Evolutionary conservation across 164 flowering plant species (phyloP).

Genomic region (Annona squamosa): DNA sequence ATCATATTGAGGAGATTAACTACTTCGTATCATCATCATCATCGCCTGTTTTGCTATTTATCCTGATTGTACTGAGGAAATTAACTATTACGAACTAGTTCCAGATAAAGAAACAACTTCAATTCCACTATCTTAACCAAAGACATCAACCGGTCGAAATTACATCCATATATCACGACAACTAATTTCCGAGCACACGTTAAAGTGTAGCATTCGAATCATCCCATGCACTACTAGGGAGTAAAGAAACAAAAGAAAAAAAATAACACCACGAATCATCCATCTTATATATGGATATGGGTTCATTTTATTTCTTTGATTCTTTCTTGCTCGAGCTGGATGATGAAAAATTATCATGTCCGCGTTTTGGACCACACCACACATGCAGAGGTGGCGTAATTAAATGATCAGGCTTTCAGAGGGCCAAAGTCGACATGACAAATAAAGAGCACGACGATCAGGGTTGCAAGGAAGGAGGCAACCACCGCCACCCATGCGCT

Average conservation of each 20-base stretch:
- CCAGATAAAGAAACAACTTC: no score
- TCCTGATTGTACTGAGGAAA: no score
- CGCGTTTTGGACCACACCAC: no score
- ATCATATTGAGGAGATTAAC: no score
- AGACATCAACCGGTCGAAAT: not conserved
- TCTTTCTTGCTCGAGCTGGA: no score
- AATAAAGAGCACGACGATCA: conserved; percentile 45
- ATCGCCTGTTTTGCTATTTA: no score
- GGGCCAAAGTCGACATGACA: conserved; percentile 47
- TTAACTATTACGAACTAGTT: no score
- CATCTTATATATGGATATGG: not conserved
- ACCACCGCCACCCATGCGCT: conserved; percentile 56
- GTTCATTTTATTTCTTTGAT: not conserved
- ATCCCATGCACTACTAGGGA: not conserved
- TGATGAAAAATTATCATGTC: no score
- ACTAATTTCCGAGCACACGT: not conserved
- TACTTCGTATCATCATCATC: no score
- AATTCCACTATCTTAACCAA: no score
- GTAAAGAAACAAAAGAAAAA: not conserved
- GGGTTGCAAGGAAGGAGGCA: conserved; percentile 42
- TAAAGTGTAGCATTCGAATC: not conserved
- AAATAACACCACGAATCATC: not conserved
- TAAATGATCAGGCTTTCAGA: conserved; percentile 21
- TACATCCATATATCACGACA: not conserved
- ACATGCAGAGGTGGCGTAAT: no score